Base-by-base conservation (phyloP, 805 yeast species). In the Kodamaea lidongshanica region DNA sequence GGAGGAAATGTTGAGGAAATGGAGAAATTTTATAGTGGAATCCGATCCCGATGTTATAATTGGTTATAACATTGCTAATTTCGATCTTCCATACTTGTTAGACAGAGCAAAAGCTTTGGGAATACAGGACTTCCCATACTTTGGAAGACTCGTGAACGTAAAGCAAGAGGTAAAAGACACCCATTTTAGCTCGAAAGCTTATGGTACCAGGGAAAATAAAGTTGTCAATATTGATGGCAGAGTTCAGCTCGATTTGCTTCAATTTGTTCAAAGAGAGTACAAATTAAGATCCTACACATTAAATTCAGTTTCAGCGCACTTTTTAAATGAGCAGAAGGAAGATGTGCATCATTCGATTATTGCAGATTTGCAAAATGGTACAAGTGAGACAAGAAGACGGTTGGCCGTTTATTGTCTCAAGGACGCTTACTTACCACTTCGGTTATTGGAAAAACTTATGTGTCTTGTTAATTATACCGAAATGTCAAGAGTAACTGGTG, bases 401-500 rank as follows among this genome's bases (percentile, higher is more conserved):
- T 66, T 92, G 48, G 99, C 99, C 0, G 96, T 92, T 5, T 92
- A 92, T 56, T 92, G 99, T 69, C 65, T 92, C 46, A 92, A 92
- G 48, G 99, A 92, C 66, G 96, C 98, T 0, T 88, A 81, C 48
- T 64, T 92, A 26, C 98, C 98, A 1, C 51, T 92, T 45, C 65
- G 98, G 40, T 66, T 92, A 20, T 58, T 88, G 46, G 96, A 89
- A 41, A 94, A 89, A 48, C 69, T 92, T 32, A 94, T 92, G 98
- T 87, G 96, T 46, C 65, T 92, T 38, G 94, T 94, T 38, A 92
- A 92, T 50, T 92, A 92, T 58, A 89, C 96, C 1, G 99, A 92
- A 59, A 92, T 92, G 99, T 96, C 98, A 2, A 79, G 99, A 64
- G 99, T 92, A 16, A 92, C 98, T 0, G 99, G 99, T 42, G 97